These are phyloP conservation scores for Lyophyllum shimeji DNA, from an alignment of 768 basidiomycete species.

Conservation along the genomic window DNA sequence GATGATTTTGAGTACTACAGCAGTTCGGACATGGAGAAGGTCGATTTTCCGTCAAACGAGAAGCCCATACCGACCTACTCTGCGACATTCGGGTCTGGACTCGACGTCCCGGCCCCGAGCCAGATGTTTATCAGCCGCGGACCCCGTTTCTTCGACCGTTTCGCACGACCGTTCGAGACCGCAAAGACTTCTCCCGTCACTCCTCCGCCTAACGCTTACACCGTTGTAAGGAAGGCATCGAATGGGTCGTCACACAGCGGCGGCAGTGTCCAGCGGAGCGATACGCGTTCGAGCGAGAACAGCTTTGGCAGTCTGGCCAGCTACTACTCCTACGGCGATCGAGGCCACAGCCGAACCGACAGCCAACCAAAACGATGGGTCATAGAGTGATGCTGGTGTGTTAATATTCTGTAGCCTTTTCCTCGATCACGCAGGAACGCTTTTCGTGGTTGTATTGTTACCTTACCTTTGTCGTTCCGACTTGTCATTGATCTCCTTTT, in stretches of 20 bases:
- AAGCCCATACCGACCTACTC: constrained; percentile 57
- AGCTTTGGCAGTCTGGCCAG: constrained; percentile 38
- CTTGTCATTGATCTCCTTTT: neutral
- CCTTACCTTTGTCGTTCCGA: neutral
- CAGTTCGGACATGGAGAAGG: constrained; percentile 53
- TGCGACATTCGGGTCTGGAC: constrained; percentile 32
- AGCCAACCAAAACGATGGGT: constrained; percentile 49
- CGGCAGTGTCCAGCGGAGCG: constrained; percentile 29
- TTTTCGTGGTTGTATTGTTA: constrained; percentile 1
- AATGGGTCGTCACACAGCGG: constrained; percentile 29
- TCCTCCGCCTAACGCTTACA: constrained; percentile 34
- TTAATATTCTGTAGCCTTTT: constrained; percentile 1
- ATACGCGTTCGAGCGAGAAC: constrained; percentile 36
- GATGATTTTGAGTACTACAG: constrained; percentile 29
- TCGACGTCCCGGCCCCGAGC: constrained; percentile 33
- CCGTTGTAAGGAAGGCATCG: constrained; percentile 29
- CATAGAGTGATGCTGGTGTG: constrained; percentile 44
- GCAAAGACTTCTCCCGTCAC: constrained; percentile 23
- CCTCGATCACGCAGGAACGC: constrained; percentile 3
- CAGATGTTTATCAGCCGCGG: constrained; percentile 42
- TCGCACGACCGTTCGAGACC: constrained; percentile 40
- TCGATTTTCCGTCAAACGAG: constrained; percentile 58
- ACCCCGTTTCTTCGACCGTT: constrained; percentile 47
- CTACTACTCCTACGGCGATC: constrained; percentile 31
- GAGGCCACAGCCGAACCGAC: constrained; percentile 29